Evolutionary conservation across 345 rosid genomes (phyloP).

Genomic region (Diplotaxis tenuifolia): DNA sequence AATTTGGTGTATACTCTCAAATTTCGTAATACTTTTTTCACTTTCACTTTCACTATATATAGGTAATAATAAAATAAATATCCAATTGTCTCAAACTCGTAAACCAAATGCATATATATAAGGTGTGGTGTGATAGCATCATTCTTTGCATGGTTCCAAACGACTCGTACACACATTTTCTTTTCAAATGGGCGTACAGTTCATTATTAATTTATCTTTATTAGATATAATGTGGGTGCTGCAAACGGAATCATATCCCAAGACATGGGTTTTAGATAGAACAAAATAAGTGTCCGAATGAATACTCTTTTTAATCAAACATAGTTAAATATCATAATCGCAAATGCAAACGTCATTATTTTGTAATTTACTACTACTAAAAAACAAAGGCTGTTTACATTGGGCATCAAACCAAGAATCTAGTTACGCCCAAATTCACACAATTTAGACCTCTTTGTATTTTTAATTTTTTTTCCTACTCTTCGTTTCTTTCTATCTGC

Average conservation of each 20-base stretch:
- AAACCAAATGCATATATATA: not conserved
- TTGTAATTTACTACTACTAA: not conserved
- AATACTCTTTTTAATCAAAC: not conserved
- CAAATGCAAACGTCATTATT: conserved; percentile 14
- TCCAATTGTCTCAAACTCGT: not conserved
- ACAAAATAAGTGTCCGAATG: conserved; percentile 25
- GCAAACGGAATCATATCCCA: conserved; percentile 27
- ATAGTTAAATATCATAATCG: not conserved
- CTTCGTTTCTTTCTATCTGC: not conserved
- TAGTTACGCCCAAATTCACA: conserved; percentile 24
- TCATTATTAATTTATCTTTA: not conserved
- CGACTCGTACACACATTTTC: not conserved
- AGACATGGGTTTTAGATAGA: conserved; percentile 28
- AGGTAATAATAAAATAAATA: not conserved
- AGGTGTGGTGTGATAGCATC: not conserved
- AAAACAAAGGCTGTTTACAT: conserved; percentile 7
- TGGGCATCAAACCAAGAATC: conserved; percentile 29
- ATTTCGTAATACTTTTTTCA: not conserved
- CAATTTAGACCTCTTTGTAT: conserved; percentile 24
- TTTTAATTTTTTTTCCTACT: not conserved
- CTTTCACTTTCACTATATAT: too few species aligned
- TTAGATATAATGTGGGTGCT: not conserved
- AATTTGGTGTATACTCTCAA: not conserved
- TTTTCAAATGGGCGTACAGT: not conserved
- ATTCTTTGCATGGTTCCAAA: not conserved